Evolutionary conservation across 129 eudicot genomes (phyloP).

Genomic region (Scalesia atractyloides): DNA sequence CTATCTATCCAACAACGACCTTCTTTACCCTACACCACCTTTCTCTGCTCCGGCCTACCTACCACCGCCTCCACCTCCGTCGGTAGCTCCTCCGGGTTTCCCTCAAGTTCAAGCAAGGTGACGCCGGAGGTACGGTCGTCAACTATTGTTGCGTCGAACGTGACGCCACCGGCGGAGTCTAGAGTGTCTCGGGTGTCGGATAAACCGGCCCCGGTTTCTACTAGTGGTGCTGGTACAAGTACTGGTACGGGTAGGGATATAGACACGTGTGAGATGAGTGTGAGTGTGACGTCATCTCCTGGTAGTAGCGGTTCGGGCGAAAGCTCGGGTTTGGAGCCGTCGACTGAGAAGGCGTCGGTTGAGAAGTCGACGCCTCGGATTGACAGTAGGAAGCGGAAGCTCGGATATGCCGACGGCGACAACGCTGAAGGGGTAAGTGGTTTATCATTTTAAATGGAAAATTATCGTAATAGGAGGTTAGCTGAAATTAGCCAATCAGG

Average conservation of each 20-base stretch:
- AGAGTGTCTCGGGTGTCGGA: slow-evolving; percentile 34
- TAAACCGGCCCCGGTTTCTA: neutral
- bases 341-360: slow-evolving; percentile 29
- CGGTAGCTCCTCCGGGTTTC: neutral
- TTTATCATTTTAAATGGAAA: too few species aligned
- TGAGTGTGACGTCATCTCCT: slow-evolving; percentile 31
- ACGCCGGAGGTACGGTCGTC: slow-evolving; percentile 6
- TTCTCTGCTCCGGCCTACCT: slow-evolving; percentile 16
- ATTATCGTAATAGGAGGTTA: too few species aligned
- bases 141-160: slow-evolving; percentile 47
- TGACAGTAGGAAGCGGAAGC: slow-evolving; percentile 35
- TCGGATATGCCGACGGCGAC: slow-evolving; percentile 15
- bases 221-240: neutral
- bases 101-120: slow-evolving; percentile 28
- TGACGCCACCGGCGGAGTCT: slow-evolving; percentile 29
- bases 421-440: slow-evolving; percentile 21
- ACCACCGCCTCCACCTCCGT: slow-evolving; percentile 31
- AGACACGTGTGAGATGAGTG: slow-evolving; percentile 26
- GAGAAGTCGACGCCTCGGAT: slow-evolving; percentile 27
- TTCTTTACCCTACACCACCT: slow-evolving; percentile 36
- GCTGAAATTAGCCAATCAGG: too few species aligned
- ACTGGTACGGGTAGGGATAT: neutral
- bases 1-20: slow-evolving; percentile 43
- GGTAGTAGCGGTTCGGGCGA: slow-evolving; percentile 35
- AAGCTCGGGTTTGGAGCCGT: slow-evolving; percentile 21